A percentile compares a stretch with the other conserved stretches of the same genome.
These are phyloP conservation scores for Cladorrhinum samala DNA, from an alignment of 495 filamentous ascomycete genomes.

Conservation along the genomic window DNA sequence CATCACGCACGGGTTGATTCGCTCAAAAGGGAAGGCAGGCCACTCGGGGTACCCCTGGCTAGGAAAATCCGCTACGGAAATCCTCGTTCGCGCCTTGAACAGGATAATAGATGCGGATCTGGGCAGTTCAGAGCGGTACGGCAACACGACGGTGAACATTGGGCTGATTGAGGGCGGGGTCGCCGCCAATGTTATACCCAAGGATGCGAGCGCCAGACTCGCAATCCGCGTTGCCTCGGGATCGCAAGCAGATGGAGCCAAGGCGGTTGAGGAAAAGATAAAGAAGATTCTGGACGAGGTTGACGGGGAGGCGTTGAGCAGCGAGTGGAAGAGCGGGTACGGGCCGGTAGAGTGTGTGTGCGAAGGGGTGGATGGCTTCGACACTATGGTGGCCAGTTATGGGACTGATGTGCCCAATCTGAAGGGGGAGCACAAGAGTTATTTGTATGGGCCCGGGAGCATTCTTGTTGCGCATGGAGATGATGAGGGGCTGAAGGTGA, in stretches of 20 bases:
- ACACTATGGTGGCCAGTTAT: slow-evolving; percentile 76
- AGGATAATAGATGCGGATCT: slow-evolving; percentile 58
- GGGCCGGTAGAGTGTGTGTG: slow-evolving; percentile 69
- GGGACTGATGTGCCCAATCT: slow-evolving; percentile 87
- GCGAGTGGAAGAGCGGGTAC: slow-evolving; percentile 57
- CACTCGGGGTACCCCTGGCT: slow-evolving; percentile 89
- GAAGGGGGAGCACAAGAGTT: slow-evolving; percentile 64
- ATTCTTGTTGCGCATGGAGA: slow-evolving; percentile 87
- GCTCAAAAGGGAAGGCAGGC: slow-evolving; percentile 67
- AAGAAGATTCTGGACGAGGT: slow-evolving; percentile 50
- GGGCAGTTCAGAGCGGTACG: slow-evolving; percentile 68
- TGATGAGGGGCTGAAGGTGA: slow-evolving; percentile 68
- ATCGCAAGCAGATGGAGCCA: slow-evolving; percentile 47
- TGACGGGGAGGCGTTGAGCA: slow-evolving; percentile 51
- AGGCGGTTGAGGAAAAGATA: slow-evolving; percentile 50
- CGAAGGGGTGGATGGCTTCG: slow-evolving; percentile 58
- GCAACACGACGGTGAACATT: slow-evolving; percentile 82
- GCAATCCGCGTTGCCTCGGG: slow-evolving; percentile 71
- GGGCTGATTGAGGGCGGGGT: slow-evolving; percentile 75
- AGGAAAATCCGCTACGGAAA: slow-evolving; percentile 70
- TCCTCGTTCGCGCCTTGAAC: slow-evolving; percentile 62
- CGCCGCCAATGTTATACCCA: slow-evolving; percentile 81
- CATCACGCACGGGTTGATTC: slow-evolving; percentile 55
- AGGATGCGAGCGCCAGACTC: slow-evolving; percentile 58
- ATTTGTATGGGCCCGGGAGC: slow-evolving; percentile 82